Conservation (phyloP, 345 rosid genomes). For the Pistacia vera region DNA sequence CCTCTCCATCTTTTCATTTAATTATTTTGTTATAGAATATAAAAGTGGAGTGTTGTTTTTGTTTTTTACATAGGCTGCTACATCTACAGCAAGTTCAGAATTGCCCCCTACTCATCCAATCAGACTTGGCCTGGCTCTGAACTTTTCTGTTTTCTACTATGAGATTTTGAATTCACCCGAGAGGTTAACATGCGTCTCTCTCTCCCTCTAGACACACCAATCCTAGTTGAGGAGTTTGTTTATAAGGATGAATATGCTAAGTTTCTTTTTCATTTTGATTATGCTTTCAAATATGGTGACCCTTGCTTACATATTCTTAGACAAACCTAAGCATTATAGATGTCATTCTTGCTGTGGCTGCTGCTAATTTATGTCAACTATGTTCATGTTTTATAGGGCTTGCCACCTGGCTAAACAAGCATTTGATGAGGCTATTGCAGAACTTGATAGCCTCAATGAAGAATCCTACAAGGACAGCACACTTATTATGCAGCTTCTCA, state of each 20-base stretch:
- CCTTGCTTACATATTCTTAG: background rate
- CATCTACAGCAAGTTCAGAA: conserved; percentile 49
- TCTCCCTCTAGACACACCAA: background rate
- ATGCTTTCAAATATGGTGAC: background rate
- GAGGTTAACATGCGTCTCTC: conserved; percentile 40
- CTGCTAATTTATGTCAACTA: conserved; percentile 7
- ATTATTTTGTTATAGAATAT: background rate
- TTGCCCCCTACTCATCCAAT: conserved; percentile 81
- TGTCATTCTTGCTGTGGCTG: conserved; percentile 4
- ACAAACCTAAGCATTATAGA: background rate
- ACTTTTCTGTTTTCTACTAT: conserved; percentile 86
- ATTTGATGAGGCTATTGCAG: conserved; percentile 85
- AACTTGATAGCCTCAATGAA: conserved; percentile 85
- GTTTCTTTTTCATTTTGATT: background rate
- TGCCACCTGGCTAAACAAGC: conserved; percentile 87
- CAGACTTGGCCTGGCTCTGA: conserved; percentile 81
- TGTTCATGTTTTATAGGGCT: conserved; percentile 50
- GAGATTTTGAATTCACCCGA: conserved; percentile 88
- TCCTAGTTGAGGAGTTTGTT: background rate
- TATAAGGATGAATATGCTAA: background rate
- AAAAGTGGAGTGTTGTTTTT: background rate
- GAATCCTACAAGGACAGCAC: conserved; percentile 92
- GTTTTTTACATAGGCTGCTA: conserved; percentile 43
- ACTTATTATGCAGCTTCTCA: conserved; percentile 85
- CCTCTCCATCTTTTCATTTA: background rate